Base-by-base conservation (phyloP, 805 yeast species). In the Candida nanaspora region DNA sequence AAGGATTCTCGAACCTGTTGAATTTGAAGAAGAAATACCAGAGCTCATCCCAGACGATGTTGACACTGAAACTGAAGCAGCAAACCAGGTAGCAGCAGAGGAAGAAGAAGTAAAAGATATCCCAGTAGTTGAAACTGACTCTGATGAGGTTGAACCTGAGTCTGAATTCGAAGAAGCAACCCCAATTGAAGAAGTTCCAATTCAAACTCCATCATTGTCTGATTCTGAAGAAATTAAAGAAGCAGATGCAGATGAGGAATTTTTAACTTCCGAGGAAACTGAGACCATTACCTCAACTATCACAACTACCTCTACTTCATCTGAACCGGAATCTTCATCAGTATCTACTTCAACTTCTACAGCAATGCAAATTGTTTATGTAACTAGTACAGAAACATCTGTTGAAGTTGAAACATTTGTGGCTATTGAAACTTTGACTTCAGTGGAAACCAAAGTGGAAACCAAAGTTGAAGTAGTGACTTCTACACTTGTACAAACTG, bases 391-490 rank as follows among this genome's bases (percentile, higher is more conserved):
- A 15, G 33, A 27, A 23, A 44, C 47, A 8, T 13, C 31, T 30
- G 29, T 35, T 14, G 39, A 21, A 5, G 20, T 35, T n/a, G 41
- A 40, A 15, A 35, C 37, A 21, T 33, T 32, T 13, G 40, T 36
- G 23, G 32, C 45, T 4, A 42, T 41, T 19, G 41, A 42, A 27
- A 41, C 43, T 3, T 42, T 41, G 13, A 33, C 37, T 14, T 35
- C 39, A 11, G 30, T 35, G 4, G 42, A 39, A 33, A 33, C 28
- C 23, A 33, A 23, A 23, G 22, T 23, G 6, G 41, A 35, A 35
- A 31, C 39, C 25, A 39, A 26, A 30, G 39, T 34, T 28, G 42
- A 34, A 26, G 30, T 37, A 15, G 14, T 22, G 20, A 30, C 35
- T 4, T 20, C 35, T 21, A 33, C 35, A 33, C 23, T 31, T 18